Base-by-base conservation (phyloP, 352 stramenopile genomes). In the Phytopythium chamaehyphon region DNA sequence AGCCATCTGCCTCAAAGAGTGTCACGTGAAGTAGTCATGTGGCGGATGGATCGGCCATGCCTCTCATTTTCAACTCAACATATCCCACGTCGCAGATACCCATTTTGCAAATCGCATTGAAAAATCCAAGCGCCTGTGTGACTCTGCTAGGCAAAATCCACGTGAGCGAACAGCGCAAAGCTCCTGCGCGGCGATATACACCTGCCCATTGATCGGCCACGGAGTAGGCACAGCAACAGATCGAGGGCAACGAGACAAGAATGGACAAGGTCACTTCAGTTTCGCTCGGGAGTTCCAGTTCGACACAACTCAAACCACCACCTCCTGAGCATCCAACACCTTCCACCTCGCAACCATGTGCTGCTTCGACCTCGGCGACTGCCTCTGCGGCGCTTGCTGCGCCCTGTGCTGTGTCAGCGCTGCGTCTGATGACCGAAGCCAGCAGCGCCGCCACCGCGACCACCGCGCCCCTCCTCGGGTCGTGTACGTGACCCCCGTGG, bases 401-500 rank as follows among this genome's bases (percentile, higher is more conserved):
- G 61, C 66, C 2, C 40, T 55, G 2, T 71, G 66, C 59, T 69
- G 62, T 35, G 59, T 57, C 53, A 62, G 55, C 36, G 47, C 45
- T 2, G 19, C 15, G 0, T 50, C 44, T 18, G 55, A 48, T 40
- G 52, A 64, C 48, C 53, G 70, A 26, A 43, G 53, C 10, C 45
- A 51, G 14, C 51, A 56, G 14, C 11, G 59, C 24, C 24, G 54
- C 38, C 38, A 54, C 38, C 45, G 56, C 37, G 57, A 47, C 40
- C 43, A 56, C 46, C 42, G 38, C 12, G 46, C 57, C 4, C 55
- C 51, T 2, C 54, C 61, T 44, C 61, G 59, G 35, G 65, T 74
- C 6, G 65, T 74, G 21, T 71, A 71, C 52, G 61, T 74, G 40
- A 50, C 67, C 12, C 65, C 65, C 6, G 65, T 74, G 22, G 57